Conservation (phyloP, 495 filamentous ascomycete species). For the Penicillium cataractarum region DNA sequence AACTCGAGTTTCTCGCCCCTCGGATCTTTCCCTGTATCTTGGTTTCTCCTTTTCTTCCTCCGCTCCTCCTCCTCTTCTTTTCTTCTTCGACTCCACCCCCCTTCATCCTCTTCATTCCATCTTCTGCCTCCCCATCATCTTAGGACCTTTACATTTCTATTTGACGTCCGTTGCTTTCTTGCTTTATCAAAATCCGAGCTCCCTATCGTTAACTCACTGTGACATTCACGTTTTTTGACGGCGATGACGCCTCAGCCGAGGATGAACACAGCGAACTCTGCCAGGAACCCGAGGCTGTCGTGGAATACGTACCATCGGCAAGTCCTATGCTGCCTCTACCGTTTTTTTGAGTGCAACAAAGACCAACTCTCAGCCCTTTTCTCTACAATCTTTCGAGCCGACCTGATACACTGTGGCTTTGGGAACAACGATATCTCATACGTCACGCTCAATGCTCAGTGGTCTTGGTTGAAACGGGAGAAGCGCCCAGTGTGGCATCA, state of each 20-base stretch:
- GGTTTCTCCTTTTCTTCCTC: not conserved
- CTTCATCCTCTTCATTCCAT: too few species aligned
- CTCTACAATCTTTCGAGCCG: slow-evolving; percentile 20
- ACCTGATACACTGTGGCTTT: slow-evolving; percentile 29
- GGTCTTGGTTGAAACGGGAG: slow-evolving; percentile 22
- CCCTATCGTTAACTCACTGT: too few species aligned
- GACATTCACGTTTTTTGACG: too few species aligned
- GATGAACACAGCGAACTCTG: too few species aligned
- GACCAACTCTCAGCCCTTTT: slow-evolving; percentile 26
- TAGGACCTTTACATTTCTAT: too few species aligned
- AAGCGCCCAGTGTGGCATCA: slow-evolving; percentile 25
- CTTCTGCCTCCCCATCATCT: too few species aligned
- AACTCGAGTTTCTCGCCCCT: not conserved
- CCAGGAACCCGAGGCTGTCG: slow-evolving; percentile 8
- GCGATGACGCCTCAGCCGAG: too few species aligned
- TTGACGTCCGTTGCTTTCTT: too few species aligned
- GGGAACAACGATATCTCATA: slow-evolving; percentile 5
- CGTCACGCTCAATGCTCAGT: slow-evolving; percentile 25
- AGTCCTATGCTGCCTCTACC: slow-evolving; percentile 32
- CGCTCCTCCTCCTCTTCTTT: not conserved
- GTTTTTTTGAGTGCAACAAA: slow-evolving; percentile 27
- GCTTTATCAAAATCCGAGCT: too few species aligned
- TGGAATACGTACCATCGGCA: slow-evolving; percentile 31
- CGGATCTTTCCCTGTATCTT: not conserved
- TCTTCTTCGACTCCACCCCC: not conserved